Percentiles rank a stretch among this genome's conserved stretches.
phyloP scores from a whole-genome alignment of 2,329 filamentous ascomycete species.

The Xylaria sp. region DNA sequence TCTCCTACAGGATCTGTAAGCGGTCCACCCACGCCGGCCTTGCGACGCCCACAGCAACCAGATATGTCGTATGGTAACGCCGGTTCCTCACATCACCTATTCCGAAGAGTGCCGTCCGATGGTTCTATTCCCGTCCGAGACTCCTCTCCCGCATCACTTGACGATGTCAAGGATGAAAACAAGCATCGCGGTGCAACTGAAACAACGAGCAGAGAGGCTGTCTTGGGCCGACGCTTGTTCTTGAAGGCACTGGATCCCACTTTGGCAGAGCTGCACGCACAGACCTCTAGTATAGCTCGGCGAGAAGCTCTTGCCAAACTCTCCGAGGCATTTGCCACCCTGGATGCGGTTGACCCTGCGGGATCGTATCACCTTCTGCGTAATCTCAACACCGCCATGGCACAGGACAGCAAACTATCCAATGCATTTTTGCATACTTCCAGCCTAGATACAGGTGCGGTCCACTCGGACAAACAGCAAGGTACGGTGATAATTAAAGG shows the following conservation, averaged over 20 bases:
- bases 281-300: conserved; percentile 61
- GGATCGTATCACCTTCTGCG: conserved; percentile 82
- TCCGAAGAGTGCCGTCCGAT: conserved; percentile 77
- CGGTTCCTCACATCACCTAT: conserved; percentile 85
- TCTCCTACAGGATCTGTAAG: conserved; percentile 37
- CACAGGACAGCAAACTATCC: conserved; percentile 62
- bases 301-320: conserved; percentile 78
- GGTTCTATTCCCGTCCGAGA: conserved; percentile 44
- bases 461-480: conserved; percentile 40
- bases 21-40: conserved; percentile 38
- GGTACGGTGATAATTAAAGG: conserved; percentile 56
- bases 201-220: conserved; percentile 69
- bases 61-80: conserved; percentile 93
- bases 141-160: conserved; percentile 36
- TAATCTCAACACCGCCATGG: conserved; percentile 67
- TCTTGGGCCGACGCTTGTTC: conserved; percentile 76
- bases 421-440: conserved; percentile 41
- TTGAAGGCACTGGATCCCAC: conserved; percentile 75
- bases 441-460: conserved; percentile 29
- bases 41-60: conserved; percentile 75
- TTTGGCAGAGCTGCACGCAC: conserved; percentile 80
- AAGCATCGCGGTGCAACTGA: conserved; percentile 51
- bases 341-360: conserved; percentile 86
- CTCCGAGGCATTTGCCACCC: conserved; percentile 75
- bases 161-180: conserved; percentile 57